Conservation (phyloP, 352 stramenopile genomes). For the Blastocystis sp. region DNA sequence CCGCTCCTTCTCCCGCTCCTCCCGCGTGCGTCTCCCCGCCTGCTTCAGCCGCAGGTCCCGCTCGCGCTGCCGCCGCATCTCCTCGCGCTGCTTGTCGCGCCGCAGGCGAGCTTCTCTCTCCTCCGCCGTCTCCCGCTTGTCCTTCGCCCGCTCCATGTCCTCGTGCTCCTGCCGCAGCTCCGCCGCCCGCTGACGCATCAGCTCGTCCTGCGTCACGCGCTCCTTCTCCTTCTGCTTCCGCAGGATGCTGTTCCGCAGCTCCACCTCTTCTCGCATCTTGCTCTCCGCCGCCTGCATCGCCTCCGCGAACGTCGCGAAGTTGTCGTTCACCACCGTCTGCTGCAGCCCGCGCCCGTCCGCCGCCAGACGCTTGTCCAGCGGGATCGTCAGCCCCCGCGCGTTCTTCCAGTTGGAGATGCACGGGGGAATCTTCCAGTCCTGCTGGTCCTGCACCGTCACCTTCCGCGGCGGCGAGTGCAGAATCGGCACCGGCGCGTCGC, state of each 20-base stretch:
- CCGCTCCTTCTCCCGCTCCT: constrained; percentile 82
- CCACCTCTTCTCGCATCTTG: constrained; percentile 88
- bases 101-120: constrained; percentile 58
- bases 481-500: constrained; percentile 78
- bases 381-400: constrained; percentile 89
- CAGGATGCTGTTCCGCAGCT: constrained; percentile 72
- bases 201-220: constrained; percentile 85
- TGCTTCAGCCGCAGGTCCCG: constrained; percentile 84
- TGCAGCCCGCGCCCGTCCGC: constrained; percentile 87
- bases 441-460: constrained; percentile 79
- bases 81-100: constrained; percentile 74
- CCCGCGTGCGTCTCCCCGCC: constrained; percentile 58
- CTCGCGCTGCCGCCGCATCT: constrained; percentile 80
- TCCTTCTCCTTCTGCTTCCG: constrained; percentile 76
- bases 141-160: constrained; percentile 19
- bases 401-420: constrained; percentile 99
- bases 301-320: constrained; percentile 91
- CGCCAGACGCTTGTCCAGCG: constrained; percentile 92
- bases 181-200: constrained; percentile 81
- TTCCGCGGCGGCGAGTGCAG: constrained; percentile 80
- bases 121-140: constrained; percentile 21
- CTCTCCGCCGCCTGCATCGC: constrained; percentile 89
- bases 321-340: constrained; percentile 83
- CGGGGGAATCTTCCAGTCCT: constrained; percentile 95
- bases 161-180: constrained; percentile 70